phyloP scores from a whole-genome alignment of 306 rosid genomes.

The Lathyrus tuberosus region DNA sequence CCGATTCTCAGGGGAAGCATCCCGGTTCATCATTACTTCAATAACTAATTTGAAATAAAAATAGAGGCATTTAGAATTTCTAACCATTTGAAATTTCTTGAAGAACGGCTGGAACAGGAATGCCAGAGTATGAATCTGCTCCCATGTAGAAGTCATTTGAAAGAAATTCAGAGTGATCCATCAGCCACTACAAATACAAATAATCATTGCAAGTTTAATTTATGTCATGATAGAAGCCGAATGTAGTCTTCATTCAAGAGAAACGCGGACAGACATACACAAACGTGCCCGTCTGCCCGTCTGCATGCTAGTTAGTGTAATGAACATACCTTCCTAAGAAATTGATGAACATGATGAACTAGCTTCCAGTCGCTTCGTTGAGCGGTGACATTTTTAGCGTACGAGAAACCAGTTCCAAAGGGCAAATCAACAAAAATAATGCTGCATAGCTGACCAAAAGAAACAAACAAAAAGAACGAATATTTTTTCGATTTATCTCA shows the following conservation, averaged over 20 bases:
- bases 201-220: neutral
- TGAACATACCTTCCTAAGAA: slow-evolving; percentile 53
- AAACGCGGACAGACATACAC: neutral
- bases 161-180: slow-evolving; percentile 59
- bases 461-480: neutral
- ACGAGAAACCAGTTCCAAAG: slow-evolving; percentile 69
- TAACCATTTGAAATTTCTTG: slow-evolving; percentile 65
- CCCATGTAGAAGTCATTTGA: slow-evolving; percentile 63
- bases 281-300: neutral
- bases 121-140: slow-evolving; percentile 78
- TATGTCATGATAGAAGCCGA: neutral
- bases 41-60: neutral
- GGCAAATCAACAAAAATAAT: slow-evolving; percentile 68
- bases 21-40: neutral
- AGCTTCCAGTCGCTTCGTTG: slow-evolving; percentile 43
- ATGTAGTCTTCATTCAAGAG: neutral
- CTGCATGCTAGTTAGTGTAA: neutral
- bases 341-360: slow-evolving; percentile 50
- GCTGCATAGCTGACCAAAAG: slow-evolving; percentile 44
- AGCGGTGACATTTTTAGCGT: slow-evolving; percentile 36
- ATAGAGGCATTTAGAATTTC: neutral
- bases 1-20: neutral
- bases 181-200: slow-evolving; percentile 64
- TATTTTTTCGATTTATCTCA: neutral
- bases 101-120: slow-evolving; percentile 52